Percentiles rank a stretch among this genome's conserved stretches.
These are phyloP conservation scores for Eucalyptus tenuipes DNA, from an alignment of 345 rosid species.

Conservation along the genomic window DNA sequence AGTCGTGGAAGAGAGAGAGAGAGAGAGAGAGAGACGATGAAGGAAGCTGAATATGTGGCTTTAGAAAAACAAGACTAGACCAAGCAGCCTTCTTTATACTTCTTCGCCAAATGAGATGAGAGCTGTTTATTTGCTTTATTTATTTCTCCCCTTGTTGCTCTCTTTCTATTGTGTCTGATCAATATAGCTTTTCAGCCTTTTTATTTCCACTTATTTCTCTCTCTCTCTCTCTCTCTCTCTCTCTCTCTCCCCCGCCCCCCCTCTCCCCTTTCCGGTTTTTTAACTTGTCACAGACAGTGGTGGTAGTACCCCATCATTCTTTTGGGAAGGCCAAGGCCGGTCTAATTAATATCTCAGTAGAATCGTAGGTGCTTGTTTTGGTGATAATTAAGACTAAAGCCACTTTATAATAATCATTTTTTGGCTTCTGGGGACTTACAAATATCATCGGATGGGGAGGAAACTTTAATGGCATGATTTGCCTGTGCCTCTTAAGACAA, in stretches of 20 bases:
- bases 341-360: neutral
- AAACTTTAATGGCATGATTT: neutral
- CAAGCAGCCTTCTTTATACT: slow-evolving; percentile 31
- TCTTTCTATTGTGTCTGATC: slow-evolving; percentile 1
- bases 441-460: neutral
- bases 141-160: slow-evolving; percentile 14
- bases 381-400: slow-evolving; percentile 2
- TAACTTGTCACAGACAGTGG: neutral
- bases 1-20: neutral
- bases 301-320: neutral
- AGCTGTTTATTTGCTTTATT: neutral
- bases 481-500: neutral
- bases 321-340: neutral
- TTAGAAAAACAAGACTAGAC: slow-evolving; percentile 16
- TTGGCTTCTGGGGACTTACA: slow-evolving; percentile 15
- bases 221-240: neutral
- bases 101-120: neutral
- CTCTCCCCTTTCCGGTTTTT: neutral
- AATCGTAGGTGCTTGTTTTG: slow-evolving; percentile 1
- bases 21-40: neutral
- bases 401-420: slow-evolving; percentile 5
- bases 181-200: slow-evolving; percentile 9
- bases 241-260: neutral
- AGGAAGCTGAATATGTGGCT: slow-evolving; percentile 5
- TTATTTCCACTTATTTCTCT: neutral